Evolutionary conservation across 2,329 filamentous ascomycete species (phyloP).

Genomic region (Canariomyces notabilis): DNA sequence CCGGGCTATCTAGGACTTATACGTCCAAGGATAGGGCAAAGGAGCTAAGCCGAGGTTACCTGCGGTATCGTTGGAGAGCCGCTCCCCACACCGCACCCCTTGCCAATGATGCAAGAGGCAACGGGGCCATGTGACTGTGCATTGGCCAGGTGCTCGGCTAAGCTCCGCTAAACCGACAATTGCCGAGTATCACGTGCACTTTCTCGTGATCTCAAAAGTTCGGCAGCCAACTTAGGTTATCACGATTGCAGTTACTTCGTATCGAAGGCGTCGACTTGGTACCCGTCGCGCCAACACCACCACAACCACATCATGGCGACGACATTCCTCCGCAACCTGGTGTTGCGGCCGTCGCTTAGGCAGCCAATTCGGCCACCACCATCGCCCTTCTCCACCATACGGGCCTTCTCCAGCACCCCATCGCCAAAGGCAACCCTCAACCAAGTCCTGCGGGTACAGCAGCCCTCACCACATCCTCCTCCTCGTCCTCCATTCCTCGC

Average conservation of each 20-base stretch:
- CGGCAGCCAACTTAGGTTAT: neutral
- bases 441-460: slow-evolving; percentile 58
- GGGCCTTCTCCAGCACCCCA: slow-evolving; percentile 39
- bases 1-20: too few species aligned
- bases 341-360: slow-evolving; percentile 27
- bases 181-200: slow-evolving; percentile 21
- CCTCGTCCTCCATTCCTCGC: neutral
- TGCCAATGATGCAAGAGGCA: neutral
- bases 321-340: slow-evolving; percentile 31
- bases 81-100: slow-evolving; percentile 10
- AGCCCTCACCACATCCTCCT: neutral
- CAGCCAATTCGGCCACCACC: slow-evolving; percentile 20
- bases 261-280: slow-evolving; percentile 10
- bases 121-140: slow-evolving; percentile 18
- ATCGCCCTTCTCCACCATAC: slow-evolving; percentile 25
- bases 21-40: too few species aligned
- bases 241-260: too few species aligned
- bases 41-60: slow-evolving; percentile 19
- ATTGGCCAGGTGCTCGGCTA: neutral
- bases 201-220: slow-evolving; percentile 19
- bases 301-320: slow-evolving; percentile 29
- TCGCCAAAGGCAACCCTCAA: slow-evolving; percentile 60
- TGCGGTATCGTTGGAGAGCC: too few species aligned
- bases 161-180: slow-evolving; percentile 22
- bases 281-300: slow-evolving; percentile 10